Evolutionary conservation across 1,139 yeast genomes (phyloP).

Genomic region (Kluyveromyces sp.): DNA sequence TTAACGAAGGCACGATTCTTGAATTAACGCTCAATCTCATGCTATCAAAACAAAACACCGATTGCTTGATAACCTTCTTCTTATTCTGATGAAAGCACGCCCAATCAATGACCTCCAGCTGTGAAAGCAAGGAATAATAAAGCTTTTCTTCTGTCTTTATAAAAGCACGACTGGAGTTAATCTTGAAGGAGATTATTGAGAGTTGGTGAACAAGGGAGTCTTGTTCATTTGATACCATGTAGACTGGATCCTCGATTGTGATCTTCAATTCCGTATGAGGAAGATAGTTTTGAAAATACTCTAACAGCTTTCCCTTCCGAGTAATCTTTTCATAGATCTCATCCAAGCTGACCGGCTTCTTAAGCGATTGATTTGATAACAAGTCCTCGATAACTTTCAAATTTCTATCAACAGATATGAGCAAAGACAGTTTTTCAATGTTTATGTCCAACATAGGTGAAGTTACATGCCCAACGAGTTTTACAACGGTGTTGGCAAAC

Average conservation of each 20-base stretch:
- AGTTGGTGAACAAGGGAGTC: slow-evolving; percentile 21
- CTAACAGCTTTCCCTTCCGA: neutral
- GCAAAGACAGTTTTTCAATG: slow-evolving; percentile 32
- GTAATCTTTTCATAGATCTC: neutral
- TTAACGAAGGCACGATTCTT: slow-evolving; percentile 24
- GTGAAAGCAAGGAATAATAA: slow-evolving; percentile 17
- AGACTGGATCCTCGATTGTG: slow-evolving; percentile 30
- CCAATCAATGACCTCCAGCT: slow-evolving; percentile 23
- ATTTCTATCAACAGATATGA: slow-evolving; percentile 29
- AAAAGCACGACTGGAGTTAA: slow-evolving; percentile 19
- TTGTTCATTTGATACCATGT: slow-evolving; percentile 22
- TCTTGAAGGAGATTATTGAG: slow-evolving; percentile 16
- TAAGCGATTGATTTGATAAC: slow-evolving; percentile 8
- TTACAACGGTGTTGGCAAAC: slow-evolving; percentile 43
- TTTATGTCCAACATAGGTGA: slow-evolving; percentile 37
- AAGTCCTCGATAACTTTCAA: slow-evolving; percentile 21
- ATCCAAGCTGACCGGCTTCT: neutral
- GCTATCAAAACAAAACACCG: slow-evolving; percentile 23
- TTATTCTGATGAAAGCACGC: slow-evolving; percentile 14
- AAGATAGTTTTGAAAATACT: slow-evolving; percentile 23
- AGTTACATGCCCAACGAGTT: slow-evolving; percentile 45
- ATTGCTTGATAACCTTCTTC: slow-evolving; percentile 12
- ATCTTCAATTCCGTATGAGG: slow-evolving; percentile 28
- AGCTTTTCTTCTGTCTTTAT: slow-evolving; percentile 13
- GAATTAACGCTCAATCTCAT: slow-evolving; percentile 17